Percentiles rank a stretch among this genome's conserved stretches.
phyloP scores from a whole-genome alignment of 192 early-diverging fungal genomes.

The Coemansia aciculifera region DNA sequence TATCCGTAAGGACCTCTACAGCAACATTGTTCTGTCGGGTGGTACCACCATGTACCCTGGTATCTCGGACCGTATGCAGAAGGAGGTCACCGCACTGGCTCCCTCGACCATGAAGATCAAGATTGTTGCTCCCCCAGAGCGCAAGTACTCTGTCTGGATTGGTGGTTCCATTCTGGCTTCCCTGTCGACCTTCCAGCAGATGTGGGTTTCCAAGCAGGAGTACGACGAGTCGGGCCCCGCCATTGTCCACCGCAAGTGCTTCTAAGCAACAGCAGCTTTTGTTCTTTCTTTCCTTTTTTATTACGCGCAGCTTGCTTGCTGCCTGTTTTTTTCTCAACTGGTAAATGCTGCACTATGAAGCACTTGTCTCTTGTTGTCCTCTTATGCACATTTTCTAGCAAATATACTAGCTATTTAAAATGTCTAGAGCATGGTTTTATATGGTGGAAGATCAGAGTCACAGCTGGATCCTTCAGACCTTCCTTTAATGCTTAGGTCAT shows the following conservation, averaged over 20 bases:
- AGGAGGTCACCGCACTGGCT: conserved; percentile 94
- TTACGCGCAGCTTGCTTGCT: conserved; percentile 2
- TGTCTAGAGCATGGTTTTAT: background rate
- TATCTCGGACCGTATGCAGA: conserved; percentile 96
- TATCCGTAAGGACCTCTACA: conserved; percentile 93
- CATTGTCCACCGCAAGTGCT: conserved; percentile 99
- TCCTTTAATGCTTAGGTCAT: background rate
- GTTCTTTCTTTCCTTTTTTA: background rate
- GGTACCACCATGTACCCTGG: conserved; percentile 98
- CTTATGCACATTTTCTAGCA: background rate
- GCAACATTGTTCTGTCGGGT: conserved; percentile 95
- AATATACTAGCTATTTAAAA: background rate
- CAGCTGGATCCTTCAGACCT: background rate
- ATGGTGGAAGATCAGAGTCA: background rate
- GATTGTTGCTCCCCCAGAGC: conserved; percentile 97
- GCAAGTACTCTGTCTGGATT: conserved; percentile 99
- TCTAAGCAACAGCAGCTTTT: conserved; percentile 57
- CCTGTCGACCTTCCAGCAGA: conserved; percentile 97
- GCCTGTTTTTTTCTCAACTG: conserved; percentile 10
- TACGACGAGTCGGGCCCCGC: conserved; percentile 97
- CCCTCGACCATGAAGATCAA: conserved; percentile 97
- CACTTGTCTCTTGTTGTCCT: background rate
- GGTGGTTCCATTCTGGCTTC: conserved; percentile 97
- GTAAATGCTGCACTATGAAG: background rate
- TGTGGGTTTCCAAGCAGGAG: conserved; percentile 99